A percentile compares a stretch with the other conserved stretches of the same genome.
phyloP scores from a whole-genome alignment of 2,329 filamentous ascomycete genomes.

The Arthrobotrys iridis region DNA sequence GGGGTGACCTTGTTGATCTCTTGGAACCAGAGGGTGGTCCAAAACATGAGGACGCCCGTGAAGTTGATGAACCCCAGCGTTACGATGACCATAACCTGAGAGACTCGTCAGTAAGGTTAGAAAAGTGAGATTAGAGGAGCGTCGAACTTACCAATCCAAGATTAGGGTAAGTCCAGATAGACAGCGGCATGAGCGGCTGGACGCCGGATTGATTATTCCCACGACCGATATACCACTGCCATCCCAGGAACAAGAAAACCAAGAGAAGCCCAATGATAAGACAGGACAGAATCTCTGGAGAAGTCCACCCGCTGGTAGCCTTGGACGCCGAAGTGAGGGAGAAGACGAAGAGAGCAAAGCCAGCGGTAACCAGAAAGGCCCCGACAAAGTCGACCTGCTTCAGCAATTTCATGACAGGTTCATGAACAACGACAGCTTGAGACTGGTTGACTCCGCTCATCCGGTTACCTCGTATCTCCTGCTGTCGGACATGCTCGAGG shows the following conservation, averaged over 20 bases:
- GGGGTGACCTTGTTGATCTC: constrained; percentile 46
- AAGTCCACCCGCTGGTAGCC: constrained; percentile 25
- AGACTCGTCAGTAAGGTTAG: not conserved
- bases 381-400: constrained; percentile 51
- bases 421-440: not conserved
- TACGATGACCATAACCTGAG: constrained; percentile 41
- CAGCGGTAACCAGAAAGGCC: constrained; percentile 42
- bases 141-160: constrained; percentile 21
- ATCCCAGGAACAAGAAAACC: constrained; percentile 23
- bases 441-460: constrained; percentile 30
- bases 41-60: constrained; percentile 44
- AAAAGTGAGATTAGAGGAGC: not conserved
- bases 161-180: constrained; percentile 46
- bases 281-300: constrained; percentile 37
- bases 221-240: constrained; percentile 44
- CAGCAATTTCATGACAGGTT: constrained; percentile 23
- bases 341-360: constrained; percentile 47
- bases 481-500: constrained; percentile 29
- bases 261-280: constrained; percentile 32
- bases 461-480: constrained; percentile 36
- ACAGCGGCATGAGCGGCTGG: constrained; percentile 45
- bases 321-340: constrained; percentile 42
- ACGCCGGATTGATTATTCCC: constrained; percentile 1
- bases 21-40: constrained; percentile 50
- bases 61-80: constrained; percentile 49